Percentiles rank a stretch among this genome's conserved stretches.
Evolutionary conservation across 1,284 basidiomycete species (phyloP).

Genomic region (Caloboletus inedulis): DNA sequence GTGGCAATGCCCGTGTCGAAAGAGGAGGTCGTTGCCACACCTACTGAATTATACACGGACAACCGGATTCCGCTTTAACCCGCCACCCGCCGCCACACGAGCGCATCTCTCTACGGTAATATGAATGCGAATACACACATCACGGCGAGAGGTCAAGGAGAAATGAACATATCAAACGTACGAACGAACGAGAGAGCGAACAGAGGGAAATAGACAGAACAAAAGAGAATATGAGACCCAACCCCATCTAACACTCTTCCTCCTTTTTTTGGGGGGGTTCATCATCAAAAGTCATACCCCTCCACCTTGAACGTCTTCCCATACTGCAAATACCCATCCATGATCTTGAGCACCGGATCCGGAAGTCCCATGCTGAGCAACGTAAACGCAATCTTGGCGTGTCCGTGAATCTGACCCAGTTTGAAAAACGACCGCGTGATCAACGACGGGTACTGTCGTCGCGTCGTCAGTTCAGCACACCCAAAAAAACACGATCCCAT

Average conservation of each 20-base stretch:
- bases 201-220: not conserved
- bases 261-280: no score
- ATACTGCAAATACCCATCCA: constrained; percentile 81
- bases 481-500: not conserved
- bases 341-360: constrained; percentile 79
- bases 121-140: no score
- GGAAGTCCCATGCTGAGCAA: constrained; percentile 91
- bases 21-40: not conserved
- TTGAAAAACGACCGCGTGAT: constrained; percentile 91
- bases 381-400: constrained; percentile 92
- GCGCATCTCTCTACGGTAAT: no score
- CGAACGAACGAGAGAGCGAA: no score
- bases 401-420: constrained; percentile 90
- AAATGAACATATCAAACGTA: no score
- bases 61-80: constrained; percentile 16
- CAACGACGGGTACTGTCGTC: constrained; percentile 77
- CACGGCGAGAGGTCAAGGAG: no score
- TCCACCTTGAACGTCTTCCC: constrained; percentile 81
- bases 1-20: not conserved
- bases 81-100: not conserved
- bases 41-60: not conserved
- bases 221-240: not conserved
- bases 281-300: constrained; percentile 59
- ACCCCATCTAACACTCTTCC: not conserved
- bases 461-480: not conserved